Evolutionary conservation across 345 rosid species (phyloP), one percentile per base, ranked within the genome.

Genomic region (Durio zibethinus): DNA sequence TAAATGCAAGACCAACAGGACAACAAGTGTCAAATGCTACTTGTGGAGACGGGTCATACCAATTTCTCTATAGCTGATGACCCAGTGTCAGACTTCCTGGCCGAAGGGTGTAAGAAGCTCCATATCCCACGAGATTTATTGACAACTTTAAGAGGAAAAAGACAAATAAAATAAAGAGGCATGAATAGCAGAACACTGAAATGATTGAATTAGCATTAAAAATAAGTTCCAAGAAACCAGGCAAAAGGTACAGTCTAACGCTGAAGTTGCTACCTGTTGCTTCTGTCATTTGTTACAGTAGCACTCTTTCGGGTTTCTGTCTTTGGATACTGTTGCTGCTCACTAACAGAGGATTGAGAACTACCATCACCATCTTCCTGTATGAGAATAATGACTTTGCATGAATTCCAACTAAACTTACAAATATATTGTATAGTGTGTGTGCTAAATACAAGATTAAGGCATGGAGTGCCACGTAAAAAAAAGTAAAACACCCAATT

Each of bases 311-410:
- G 66, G 81, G 67, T 77, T 78, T 82, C 86, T 78, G 84, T 90
- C 79, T 84, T 80, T 29, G 81, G 72, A 72, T 82, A 82, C 82
- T 77, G 86, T 70, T 84, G 84, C 82, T 80, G 84, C 76, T 85
- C 84, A 57, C 78, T 80, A 75, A 47, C 76, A 68, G 87, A 81
- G 85, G 90, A 83, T 80, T 80, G 80, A 42, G 85, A 76, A 76
- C 62, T 80, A 79, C 76, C 77, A 72, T 84, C 93, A 74, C 84
- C 88, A 81, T 82, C 95, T 77, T 83, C 98, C 98, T 93, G 78
- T 52, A 84, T 78, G 62, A 56, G 67, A 82, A 43, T 53, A 53
- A 76, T 80, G 63, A 80, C 73, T 6, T 60, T 57, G 40, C 35
- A 66, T 2, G 72, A 31, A 64, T 50, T n/a, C 62, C 69, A 62